Evolutionary conservation across 2,329 filamentous ascomycete genomes (phyloP).

Genomic region (Epichloe aotearoae): DNA sequence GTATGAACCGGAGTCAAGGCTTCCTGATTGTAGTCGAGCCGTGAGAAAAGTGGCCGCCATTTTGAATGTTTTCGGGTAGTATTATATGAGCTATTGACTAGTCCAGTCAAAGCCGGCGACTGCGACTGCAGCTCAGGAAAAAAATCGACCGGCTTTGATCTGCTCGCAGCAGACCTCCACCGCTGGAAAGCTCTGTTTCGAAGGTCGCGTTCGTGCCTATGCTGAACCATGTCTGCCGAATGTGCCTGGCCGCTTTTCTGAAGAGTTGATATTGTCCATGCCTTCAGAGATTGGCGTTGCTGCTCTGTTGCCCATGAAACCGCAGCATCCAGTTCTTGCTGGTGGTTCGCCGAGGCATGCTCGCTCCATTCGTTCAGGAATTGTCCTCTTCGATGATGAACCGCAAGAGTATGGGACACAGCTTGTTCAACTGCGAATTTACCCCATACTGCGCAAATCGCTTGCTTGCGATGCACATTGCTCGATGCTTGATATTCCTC

Average conservation of each 20-base stretch:
- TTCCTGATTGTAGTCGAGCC: slow-evolving; percentile 11
- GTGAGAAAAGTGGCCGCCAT: slow-evolving; percentile 12
- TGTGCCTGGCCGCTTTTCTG: slow-evolving; percentile 25
- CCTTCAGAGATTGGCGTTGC: slow-evolving; percentile 21
- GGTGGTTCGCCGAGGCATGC: slow-evolving; percentile 10
- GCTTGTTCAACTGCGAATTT: not conserved
- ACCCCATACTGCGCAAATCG: slow-evolving; percentile 11
- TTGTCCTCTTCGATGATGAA: not conserved
- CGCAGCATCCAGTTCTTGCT: slow-evolving; percentile 15
- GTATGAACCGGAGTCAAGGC: slow-evolving; percentile 21
- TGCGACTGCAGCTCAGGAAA: slow-evolving; percentile 2
- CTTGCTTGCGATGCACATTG: slow-evolving; percentile 5
- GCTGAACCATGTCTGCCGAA: slow-evolving; percentile 20
- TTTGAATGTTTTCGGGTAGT: slow-evolving; percentile 15
- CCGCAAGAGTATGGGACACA: not conserved
- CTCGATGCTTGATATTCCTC: slow-evolving; percentile 7
- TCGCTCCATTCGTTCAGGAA: slow-evolving; percentile 11
- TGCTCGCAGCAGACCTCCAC: slow-evolving; percentile 17
- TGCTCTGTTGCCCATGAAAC: slow-evolving; percentile 19
- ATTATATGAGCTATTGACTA: slow-evolving; percentile 7
- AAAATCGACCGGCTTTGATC: slow-evolving; percentile 4
- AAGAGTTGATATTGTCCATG: slow-evolving; percentile 24
- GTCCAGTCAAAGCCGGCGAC: not conserved
- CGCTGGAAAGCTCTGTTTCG: slow-evolving; percentile 17
- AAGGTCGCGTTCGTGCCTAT: slow-evolving; percentile 20